Base-by-base conservation (phyloP, 2,329 filamentous ascomycete species). In the Aureobasidium sp. region DNA sequence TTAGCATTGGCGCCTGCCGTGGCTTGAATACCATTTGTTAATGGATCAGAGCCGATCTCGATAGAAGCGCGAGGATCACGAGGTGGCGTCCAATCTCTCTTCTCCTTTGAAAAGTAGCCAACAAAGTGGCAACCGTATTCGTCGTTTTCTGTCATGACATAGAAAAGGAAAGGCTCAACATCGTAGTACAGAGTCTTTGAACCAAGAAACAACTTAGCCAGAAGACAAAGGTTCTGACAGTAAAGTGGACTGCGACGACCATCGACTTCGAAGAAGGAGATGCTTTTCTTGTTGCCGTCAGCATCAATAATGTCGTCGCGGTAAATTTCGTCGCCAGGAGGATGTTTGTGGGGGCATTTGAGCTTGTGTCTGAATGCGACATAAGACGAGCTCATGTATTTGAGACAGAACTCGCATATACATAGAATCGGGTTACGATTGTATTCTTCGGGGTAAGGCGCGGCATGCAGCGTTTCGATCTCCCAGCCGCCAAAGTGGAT, bases 61-160 rank as follows among this genome's bases (percentile, higher is more conserved):
- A 69, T 69, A 10, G 67, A 69, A 36, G 65, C 66, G 39, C 68
- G 64, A 65, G 92, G 96, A 74, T 90, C 93, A 2, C 91, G 88
- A 39, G 66, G 63, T 60, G 70, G 68, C 3, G 69, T 68, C 47
- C 69, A 70, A 12, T 71, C 71, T 47, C 95, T 84, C 77, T 99
- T 99, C 77, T 99, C 94, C 74, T 99, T 99, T 56, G 94, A 97
- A 70, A 99, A 99, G 72, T 99, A 99, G n/a, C 94, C 94, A 29
- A 97, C 93, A 68, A 99, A 94, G 72, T 97, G 94, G 71, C 94
- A 97, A 20, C 93, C 93, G 20, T 88, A 84, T 62, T 94, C 88
- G 70, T 97, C 90, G 68, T 92, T 93, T 69, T 96, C 94, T 67
- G 92, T 96, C 78, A 97, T 90, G 69, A 97, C 92, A 73, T 97